Conservation (phyloP, 495 filamentous ascomycete genomes). For the Friedmanniomyces simplex region DNA sequence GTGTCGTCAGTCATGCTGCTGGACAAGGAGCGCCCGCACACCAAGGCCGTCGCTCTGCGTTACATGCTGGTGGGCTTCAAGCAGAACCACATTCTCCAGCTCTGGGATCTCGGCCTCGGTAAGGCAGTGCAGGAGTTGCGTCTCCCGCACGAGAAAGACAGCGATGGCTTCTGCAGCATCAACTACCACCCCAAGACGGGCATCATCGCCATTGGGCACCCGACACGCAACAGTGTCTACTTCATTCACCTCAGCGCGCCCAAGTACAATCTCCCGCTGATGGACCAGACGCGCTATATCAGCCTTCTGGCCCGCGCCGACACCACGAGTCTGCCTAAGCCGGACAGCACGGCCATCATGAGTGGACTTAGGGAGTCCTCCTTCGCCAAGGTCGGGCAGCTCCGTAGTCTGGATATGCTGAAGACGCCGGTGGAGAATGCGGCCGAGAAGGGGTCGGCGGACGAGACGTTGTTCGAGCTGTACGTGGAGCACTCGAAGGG, state of each 20-base stretch:
- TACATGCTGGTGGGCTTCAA: constrained; percentile 97
- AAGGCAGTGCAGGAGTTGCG: constrained; percentile 95
- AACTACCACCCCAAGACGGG: constrained; percentile 81
- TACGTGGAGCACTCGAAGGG: constrained; percentile 97
- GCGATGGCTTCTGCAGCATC: constrained; percentile 92
- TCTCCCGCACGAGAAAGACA: constrained; percentile 92
- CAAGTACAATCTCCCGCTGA: constrained; percentile 64
- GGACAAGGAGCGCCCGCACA: constrained; percentile 85
- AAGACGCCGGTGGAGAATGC: constrained; percentile 44
- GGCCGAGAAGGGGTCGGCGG: constrained; percentile 45
- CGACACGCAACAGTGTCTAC: constrained; percentile 93
- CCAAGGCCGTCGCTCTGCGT: constrained; percentile 71
- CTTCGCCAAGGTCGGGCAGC: constrained; percentile 72
- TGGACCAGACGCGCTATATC: constrained; percentile 82
- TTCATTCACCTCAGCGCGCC: constrained; percentile 91
- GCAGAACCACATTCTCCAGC: constrained; percentile 96
- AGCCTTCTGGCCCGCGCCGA: constrained; percentile 55
- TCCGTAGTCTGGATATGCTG: constrained; percentile 83
- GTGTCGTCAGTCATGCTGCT: constrained; percentile 91
- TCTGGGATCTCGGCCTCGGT: constrained; percentile 93
- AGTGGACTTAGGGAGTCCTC: constrained; percentile 92
- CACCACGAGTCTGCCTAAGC: constrained; percentile 62
- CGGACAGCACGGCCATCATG: constrained; percentile 90
- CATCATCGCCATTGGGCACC: constrained; percentile 90
- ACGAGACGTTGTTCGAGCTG: constrained; percentile 71